Evolutionary conservation across 2,329 filamentous ascomycete species (phyloP), one percentile per base, ranked within the genome.

Genomic region (Aspergillus sp.): DNA sequence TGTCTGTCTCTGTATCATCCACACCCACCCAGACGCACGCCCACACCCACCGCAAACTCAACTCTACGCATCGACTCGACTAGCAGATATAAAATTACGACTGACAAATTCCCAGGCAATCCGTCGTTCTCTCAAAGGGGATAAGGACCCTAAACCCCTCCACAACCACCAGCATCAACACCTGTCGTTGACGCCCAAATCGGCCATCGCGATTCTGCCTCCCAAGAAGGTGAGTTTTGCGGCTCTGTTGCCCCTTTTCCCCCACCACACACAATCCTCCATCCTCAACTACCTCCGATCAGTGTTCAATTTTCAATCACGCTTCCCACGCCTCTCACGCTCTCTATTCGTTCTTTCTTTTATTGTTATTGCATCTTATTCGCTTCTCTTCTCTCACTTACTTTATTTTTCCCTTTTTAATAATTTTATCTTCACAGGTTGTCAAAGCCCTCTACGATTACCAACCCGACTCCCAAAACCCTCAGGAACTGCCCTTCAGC

Each of bases 401-500:
- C 19, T 19, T 19, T 19, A 19, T 19, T 19, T 19, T 19, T 19
- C 19, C 2, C 19, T 19, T 47, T 27, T 26, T 42, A 27, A 35
- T 33, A 40, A 35, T 51, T 6, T 26, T 42, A 28, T 48, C 26
- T 33, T 38, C 45, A 19, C 53, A 96, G 90, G 90, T 98, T 51
- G 98, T 98, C 68, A 89, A 91, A 75, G 93, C 93, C 29, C 83
- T 96, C 49, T 95, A 94, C 77, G 88, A 94, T 68, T 94, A 94
- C 72, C 79, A 85, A 61, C 86, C 89, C 49, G 79, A 85, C 61
- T 81, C 82, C 51, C 72, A 73, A 44, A 68, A 72, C 50, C 72
- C 72, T 45, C 85, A 91, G 65, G 84, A 95, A 73, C 77, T 98
- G 60, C 85, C 86, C 65, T 98, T 98, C 71, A 88, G 84, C 55